Evolutionary conservation across 192 early-diverging fungal genomes (phyloP), one percentile per base, ranked within the genome.

Genomic region (Kickxella alabastrina): DNA sequence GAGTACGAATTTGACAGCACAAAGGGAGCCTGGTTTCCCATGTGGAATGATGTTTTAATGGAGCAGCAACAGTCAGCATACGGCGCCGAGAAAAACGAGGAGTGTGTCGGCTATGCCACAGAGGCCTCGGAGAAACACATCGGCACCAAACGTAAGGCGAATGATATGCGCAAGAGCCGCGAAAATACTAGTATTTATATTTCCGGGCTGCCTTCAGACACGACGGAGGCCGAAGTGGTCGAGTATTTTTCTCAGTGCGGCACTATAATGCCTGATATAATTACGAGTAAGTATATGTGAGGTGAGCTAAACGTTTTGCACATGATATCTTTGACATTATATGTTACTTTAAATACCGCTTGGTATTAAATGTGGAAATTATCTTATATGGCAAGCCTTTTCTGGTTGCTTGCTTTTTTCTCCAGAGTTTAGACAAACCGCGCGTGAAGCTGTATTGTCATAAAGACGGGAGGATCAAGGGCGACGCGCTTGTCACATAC

Each of bases 401-500:
- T n/a, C n/a, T n/a, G n/a, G n/a, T n/a, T n/a, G n/a, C n/a, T n/a
- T n/a, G n/a, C n/a, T n/a, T n/a, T n/a, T n/a, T n/a, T n/a, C n/a
- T n/a, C n/a, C n/a, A n/a, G n/a, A n/a, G n/a, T n/a, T 49, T 78
- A 87, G 92, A 87, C 18, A 67, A 83, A 45, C 92, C 93, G 9
- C 85, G 83, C 36, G 90, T 99, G 50, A 99, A 97, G 59, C 57
- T 99, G 40, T 99, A 99, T 58, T 77, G 67, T 12, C 75, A 92
- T 42, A 69, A 59, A n/a, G 57, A 83, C 6, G 87, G 85, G 7
- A 50, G 57, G 7, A 59, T 82, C 19, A 96, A 94, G 59, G 96
- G 96, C 2, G 96, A 99, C 65, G 96, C 86, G 6, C 69, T 99
- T 6, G 85, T 99, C 6, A 89, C 85, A 10, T 99, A 90, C 64